Base-by-base conservation (phyloP, 768 basidiomycete species). In the Macrolepiota fuliginosa region DNA sequence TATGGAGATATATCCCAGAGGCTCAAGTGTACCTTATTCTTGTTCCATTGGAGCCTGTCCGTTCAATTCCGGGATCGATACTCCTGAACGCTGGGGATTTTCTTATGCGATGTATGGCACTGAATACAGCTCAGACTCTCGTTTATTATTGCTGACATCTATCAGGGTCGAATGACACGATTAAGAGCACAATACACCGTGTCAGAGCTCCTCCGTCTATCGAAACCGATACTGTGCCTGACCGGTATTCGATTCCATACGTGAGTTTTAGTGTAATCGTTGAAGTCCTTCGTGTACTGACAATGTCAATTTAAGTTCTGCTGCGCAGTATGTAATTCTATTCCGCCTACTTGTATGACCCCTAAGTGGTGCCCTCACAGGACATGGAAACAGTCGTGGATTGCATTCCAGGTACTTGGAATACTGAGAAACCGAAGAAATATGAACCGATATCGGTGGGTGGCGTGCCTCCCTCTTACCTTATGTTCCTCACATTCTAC, bases 191-290 rank as follows among this genome's bases (percentile, higher is more conserved):
- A 0, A 64, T 83, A 9, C 83, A 85, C 66, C 82, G 83, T 19
- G 83, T 86, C 3, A 74, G 79, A 39, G 76, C 79, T 1, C 82
- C 80, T 22, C 70, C 62, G 7, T 52, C 64, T 19, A 61, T 22
- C 46, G 52, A 36, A n/a, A 71, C 71, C 46, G 72, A 68, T 11
- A 77, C 79, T 71, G 76, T 81, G 1, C 82, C 80, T 1, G 78
- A 79, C 36, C 74, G 86, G 27, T 87, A 84, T 65, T 87, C 85
- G 0, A 87, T 88, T 63, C 86, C 87, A 36, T 87, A 86, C 66
- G 83, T 83, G 62, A 62, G 81, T 69, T 6, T 42, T 47, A 22
- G 37, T 24, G 19, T 22, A 35, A 25, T n/a, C 2, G 36, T 15
- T 24, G 29, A 47, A 2, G 4, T 51, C 15, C 13, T 46, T 50